These are phyloP conservation scores for Blastomyces percursus DNA, from an alignment of 2,329 filamentous ascomycete genomes.

Conservation along the genomic window DNA sequence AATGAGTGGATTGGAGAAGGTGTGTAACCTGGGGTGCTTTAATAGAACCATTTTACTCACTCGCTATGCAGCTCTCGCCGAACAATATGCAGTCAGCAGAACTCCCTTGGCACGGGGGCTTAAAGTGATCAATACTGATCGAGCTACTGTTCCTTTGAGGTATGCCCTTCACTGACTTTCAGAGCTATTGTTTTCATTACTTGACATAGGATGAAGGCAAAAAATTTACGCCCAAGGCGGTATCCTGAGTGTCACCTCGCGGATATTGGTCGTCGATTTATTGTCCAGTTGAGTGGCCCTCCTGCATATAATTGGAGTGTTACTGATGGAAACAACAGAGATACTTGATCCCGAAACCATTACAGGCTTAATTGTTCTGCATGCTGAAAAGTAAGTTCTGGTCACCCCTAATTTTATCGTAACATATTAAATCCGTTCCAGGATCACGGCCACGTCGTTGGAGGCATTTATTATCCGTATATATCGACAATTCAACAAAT, in stretches of 20 bases:
- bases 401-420: neutral
- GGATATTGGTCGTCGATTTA: slow-evolving; percentile 88
- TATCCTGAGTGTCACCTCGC: slow-evolving; percentile 90
- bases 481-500: slow-evolving; percentile 88
- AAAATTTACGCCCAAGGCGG: slow-evolving; percentile 85
- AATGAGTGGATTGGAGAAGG: slow-evolving; percentile 92
- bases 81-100: slow-evolving; percentile 85
- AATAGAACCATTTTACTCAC: neutral
- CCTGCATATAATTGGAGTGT: neutral
- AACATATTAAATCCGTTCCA: slow-evolving; percentile 21
- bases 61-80: slow-evolving; percentile 55
- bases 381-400: slow-evolving; percentile 56
- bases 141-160: slow-evolving; percentile 68
- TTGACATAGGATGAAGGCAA: slow-evolving; percentile 45
- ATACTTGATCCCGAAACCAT: slow-evolving; percentile 73
- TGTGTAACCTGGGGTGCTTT: slow-evolving; percentile 16
- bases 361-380: slow-evolving; percentile 75
- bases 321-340: slow-evolving; percentile 20
- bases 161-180: slow-evolving; percentile 16
- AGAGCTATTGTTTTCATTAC: neutral
- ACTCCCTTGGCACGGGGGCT: slow-evolving; percentile 72
- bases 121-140: slow-evolving; percentile 87
- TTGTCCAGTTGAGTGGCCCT: slow-evolving; percentile 48
- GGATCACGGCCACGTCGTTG: slow-evolving; percentile 70
- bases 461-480: slow-evolving; percentile 94